Conservation (phyloP, 1,284 basidiomycete genomes). For the Pseudomicrostroma phylloplanum region DNA sequence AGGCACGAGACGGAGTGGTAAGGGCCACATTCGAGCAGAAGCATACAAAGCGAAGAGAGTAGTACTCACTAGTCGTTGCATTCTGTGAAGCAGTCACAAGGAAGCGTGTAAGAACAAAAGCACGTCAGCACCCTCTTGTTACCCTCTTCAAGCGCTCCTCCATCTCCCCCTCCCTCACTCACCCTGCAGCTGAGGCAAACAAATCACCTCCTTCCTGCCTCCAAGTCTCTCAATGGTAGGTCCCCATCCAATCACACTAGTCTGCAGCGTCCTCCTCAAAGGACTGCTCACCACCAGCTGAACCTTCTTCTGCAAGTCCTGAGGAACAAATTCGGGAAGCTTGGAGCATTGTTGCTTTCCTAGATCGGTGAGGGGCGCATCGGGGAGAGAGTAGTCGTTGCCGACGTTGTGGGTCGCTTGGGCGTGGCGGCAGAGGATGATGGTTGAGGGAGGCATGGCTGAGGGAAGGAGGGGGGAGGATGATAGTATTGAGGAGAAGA, state of each 20-base stretch:
- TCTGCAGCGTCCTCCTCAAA: conserved; percentile 45
- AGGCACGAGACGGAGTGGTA: not conserved
- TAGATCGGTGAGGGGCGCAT: conserved; percentile 46
- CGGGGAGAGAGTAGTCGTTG: conserved; percentile 27
- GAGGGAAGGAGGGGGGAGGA: too few relatives aligned
- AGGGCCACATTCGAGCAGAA: too few relatives aligned
- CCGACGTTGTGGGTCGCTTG: conserved; percentile 27
- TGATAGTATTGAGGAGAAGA: too few relatives aligned
- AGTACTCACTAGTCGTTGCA: not conserved
- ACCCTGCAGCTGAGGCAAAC: conserved; percentile 45
- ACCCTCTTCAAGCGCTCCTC: too few relatives aligned
- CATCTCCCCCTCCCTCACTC: not conserved
- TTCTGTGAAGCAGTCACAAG: not conserved
- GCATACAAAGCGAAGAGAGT: not conserved
- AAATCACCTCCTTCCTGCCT: conserved; percentile 31
- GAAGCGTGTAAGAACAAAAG: not conserved
- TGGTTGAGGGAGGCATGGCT: conserved; percentile 6
- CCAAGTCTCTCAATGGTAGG: conserved; percentile 38
- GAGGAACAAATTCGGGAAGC: conserved; percentile 26
- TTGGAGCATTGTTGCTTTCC: conserved; percentile 43
- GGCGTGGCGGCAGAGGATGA: conserved; percentile 20
- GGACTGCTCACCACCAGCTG: conserved; percentile 41
- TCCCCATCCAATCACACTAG: conserved; percentile 41
- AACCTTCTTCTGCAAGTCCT: conserved; percentile 27
- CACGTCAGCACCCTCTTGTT: not conserved